phyloP scores from a whole-genome alignment of 768 basidiomycete species.

The Naganishia onofrii region DNA sequence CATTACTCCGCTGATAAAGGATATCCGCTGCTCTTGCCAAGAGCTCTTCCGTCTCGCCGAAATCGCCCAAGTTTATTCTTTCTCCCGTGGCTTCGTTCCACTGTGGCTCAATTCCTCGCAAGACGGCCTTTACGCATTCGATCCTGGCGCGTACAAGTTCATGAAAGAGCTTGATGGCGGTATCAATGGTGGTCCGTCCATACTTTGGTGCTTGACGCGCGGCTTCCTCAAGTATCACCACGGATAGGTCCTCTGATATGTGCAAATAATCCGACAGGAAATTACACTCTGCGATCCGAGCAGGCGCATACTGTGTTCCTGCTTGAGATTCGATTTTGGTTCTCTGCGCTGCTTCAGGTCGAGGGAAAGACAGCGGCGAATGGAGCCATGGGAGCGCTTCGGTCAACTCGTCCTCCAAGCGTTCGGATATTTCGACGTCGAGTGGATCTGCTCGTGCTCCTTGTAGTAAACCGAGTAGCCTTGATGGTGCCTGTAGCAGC shows the following conservation, averaged over 20 bases:
- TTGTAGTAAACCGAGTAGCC: constrained; percentile 9
- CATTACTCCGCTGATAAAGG: constrained; percentile 5
- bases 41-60: background rate
- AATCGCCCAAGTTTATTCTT: background rate
- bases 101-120: constrained; percentile 3
- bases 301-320: constrained; percentile 1
- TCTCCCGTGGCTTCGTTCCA: constrained; percentile 3
- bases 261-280: constrained; percentile 31
- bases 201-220: constrained; percentile 2
- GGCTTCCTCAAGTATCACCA: constrained; percentile 5
- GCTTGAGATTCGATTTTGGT: constrained; percentile 21
- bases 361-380: constrained; percentile 16
- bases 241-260: constrained; percentile 27
- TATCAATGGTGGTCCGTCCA: constrained; percentile 20
- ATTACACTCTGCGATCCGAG: constrained; percentile 6
- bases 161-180: constrained; percentile 29
- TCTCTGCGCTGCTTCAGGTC: constrained; percentile 10
- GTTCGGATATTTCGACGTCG: constrained; percentile 22
- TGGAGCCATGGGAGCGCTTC: constrained; percentile 14
- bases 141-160: constrained; percentile 19
- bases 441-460: background rate
- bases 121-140: constrained; percentile 17
- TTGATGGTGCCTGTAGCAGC: constrained; percentile 7
- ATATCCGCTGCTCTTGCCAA: constrained; percentile 7
- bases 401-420: constrained; percentile 20